These are phyloP conservation scores for Naganishia sp. DNA, from an alignment of 1,284 basidiomycete genomes.

Conservation along the genomic window DNA sequence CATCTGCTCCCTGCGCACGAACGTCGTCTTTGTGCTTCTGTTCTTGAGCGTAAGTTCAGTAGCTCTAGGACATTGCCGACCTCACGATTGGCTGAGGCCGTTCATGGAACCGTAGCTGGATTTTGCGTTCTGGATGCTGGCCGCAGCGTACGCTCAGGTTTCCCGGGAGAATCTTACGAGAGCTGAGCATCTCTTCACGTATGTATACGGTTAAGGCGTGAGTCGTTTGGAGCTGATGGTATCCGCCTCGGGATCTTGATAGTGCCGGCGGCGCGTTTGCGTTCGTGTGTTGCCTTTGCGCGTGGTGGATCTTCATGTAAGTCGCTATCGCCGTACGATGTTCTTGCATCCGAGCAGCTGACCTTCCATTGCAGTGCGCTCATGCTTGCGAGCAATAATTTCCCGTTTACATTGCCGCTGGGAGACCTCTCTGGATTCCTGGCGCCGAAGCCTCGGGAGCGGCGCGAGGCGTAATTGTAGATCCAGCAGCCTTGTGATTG, in stretches of 20 bases:
- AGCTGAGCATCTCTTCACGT: conserved; percentile 21
- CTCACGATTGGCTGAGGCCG: neutral
- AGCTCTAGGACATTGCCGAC: neutral
- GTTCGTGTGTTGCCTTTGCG: conserved; percentile 25
- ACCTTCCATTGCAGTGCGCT: conserved; percentile 5
- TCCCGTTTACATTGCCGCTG: conserved; percentile 24
- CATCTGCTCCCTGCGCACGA: conserved; percentile 28
- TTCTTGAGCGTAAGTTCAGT: conserved; percentile 24
- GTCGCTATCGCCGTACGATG: neutral
- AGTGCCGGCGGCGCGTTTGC: conserved; percentile 30
- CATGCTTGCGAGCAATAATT: conserved; percentile 27
- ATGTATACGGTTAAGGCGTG: neutral
- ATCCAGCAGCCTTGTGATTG: neutral
- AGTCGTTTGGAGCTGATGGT: neutral
- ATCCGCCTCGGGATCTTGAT: neutral
- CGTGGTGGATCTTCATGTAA: conserved; percentile 29
- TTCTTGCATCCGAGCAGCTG: neutral
- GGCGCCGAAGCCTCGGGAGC: conserved; percentile 15
- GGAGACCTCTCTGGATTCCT: conserved; percentile 26
- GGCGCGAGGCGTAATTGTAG: neutral
- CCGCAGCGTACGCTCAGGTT: conserved; percentile 24
- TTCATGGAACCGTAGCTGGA: conserved; percentile 7
- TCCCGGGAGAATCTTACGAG: conserved; percentile 11
- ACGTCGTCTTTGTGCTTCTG: conserved; percentile 23
- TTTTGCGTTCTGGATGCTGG: conserved; percentile 23